These are phyloP conservation scores for Candida rishiriensis DNA, from an alignment of 805 yeast genomes.

Conservation along the genomic window DNA sequence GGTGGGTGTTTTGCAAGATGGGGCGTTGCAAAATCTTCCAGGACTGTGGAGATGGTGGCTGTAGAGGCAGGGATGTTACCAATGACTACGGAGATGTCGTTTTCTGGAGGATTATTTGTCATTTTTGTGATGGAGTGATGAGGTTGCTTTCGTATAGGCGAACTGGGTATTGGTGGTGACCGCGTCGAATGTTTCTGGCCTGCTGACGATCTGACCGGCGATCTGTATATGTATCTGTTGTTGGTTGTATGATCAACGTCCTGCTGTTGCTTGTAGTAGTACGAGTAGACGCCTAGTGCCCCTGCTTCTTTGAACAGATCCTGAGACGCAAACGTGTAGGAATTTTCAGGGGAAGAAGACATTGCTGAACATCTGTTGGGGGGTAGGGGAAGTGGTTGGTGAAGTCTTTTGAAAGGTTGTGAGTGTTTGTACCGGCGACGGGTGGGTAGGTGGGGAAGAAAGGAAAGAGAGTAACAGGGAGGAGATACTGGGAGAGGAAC, in stretches of 20 bases:
- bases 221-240: not conserved
- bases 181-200: not conserved
- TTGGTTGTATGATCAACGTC: slow-evolving; percentile 2
- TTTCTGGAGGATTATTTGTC: no score
- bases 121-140: no score
- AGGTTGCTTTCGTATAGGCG: no score
- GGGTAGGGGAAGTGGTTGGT: no score
- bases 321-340: not conserved
- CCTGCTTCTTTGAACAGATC: slow-evolving; percentile 20
- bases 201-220: not conserved
- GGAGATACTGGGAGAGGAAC: no score
- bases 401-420: no score
- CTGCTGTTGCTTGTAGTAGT: slow-evolving; percentile 17
- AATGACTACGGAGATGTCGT: no score
- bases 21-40: not conserved
- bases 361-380: not conserved
- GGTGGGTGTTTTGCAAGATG: not conserved
- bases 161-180: not conserved
- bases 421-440: no score
- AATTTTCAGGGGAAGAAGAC: slow-evolving; percentile 2
- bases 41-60: not conserved
- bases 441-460: no score
- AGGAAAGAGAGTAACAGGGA: no score
- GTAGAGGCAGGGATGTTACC: not conserved
- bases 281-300: slow-evolving; percentile 27